These are phyloP conservation scores for Colletotrichum sidae DNA, from an alignment of 2,329 filamentous ascomycete genomes.

Conservation along the genomic window DNA sequence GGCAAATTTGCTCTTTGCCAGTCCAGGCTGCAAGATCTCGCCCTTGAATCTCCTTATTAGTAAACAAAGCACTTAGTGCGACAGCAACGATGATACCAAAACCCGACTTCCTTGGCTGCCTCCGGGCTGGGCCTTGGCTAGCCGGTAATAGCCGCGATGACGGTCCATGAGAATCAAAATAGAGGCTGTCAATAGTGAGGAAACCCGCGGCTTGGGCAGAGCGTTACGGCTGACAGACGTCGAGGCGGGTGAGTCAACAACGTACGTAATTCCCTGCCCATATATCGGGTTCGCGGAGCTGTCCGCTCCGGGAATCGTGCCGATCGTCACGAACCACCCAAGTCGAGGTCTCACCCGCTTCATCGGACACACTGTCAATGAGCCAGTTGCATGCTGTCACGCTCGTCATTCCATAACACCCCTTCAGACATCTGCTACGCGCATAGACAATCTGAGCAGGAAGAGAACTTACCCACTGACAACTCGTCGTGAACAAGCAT, in stretches of 20 bases:
- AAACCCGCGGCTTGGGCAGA: neutral
- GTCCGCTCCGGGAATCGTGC: neutral
- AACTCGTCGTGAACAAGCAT: neutral
- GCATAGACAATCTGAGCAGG: no score
- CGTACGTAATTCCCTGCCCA: slow-evolving; percentile 9
- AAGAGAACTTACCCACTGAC: neutral
- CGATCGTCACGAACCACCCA: neutral
- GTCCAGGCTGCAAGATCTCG: neutral
- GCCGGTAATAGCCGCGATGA: no score
- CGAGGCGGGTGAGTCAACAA: neutral
- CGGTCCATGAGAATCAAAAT: no score
- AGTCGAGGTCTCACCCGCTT: neutral
- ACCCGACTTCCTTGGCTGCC: no score
- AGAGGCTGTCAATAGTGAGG: neutral
- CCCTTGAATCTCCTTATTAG: neutral
- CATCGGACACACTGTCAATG: neutral
- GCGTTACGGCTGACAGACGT: neutral
- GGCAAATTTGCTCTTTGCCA: neutral
- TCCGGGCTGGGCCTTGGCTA: no score
- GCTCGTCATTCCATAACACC: no score
- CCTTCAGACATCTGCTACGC: no score
- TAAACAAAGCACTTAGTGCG: neutral
- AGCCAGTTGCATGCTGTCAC: neutral
- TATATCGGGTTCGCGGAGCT: neutral
- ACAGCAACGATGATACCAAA: neutral